A percentile compares a stretch with the other conserved stretches of the same genome.
These are phyloP conservation scores for Colletotrichum paranaense DNA, from an alignment of 2,329 filamentous ascomycete species.

Conservation along the genomic window DNA sequence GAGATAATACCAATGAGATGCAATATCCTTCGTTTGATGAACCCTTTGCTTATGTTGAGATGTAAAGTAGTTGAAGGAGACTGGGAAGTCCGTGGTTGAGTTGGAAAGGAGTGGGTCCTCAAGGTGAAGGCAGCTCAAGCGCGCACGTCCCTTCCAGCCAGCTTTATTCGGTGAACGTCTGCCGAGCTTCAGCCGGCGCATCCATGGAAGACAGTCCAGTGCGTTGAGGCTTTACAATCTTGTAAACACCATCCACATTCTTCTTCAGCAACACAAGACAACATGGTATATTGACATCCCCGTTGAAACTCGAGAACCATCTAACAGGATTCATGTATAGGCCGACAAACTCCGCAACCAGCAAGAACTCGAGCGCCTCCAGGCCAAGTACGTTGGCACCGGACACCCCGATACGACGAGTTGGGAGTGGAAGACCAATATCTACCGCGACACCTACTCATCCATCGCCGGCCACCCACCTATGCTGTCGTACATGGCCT, in stretches of 20 bases:
- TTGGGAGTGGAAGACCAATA: constrained; percentile 97
- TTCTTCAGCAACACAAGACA: neutral
- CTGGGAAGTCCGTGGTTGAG: constrained; percentile 11
- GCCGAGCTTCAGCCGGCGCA: constrained; percentile 35
- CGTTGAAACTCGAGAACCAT: no score
- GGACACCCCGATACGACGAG: constrained; percentile 97
- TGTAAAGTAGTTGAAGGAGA: neutral
- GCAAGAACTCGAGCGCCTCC: constrained; percentile 96
- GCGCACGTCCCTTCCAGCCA: constrained; percentile 4
- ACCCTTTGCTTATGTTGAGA: neutral
- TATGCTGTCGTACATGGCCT: constrained; percentile 86
- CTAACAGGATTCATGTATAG: constrained; percentile 51
- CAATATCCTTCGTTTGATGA: no score
- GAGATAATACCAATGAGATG: no score
- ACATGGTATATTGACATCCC: constrained; percentile 10
- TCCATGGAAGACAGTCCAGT: neutral
- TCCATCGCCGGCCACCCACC: constrained; percentile 92
- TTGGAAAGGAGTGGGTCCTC: neutral
- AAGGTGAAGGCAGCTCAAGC: neutral
- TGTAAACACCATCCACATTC: neutral
- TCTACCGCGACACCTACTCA: constrained; percentile 91
- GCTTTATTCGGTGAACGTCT: neutral
- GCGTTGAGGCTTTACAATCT: neutral
- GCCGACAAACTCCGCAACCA: constrained; percentile 98
- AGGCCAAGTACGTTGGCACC: constrained; percentile 95